These are phyloP conservation scores for Durio zibethinus DNA, from an alignment of 345 rosid species.

Conservation along the genomic window DNA sequence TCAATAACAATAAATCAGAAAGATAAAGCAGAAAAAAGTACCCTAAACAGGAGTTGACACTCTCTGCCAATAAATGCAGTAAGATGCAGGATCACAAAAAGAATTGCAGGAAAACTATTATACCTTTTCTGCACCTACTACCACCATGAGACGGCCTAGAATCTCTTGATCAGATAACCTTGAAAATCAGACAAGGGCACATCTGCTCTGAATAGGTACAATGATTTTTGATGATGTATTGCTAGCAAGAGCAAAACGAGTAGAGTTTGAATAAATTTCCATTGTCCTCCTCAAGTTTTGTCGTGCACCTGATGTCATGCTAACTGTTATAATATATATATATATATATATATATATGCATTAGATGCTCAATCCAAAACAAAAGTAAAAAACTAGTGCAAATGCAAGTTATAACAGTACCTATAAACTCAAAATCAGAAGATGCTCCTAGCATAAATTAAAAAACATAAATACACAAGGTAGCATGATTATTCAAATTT, in stretches of 20 bases:
- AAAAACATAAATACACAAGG: background rate
- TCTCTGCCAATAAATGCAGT: background rate
- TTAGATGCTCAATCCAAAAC: background rate
- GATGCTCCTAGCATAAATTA: background rate
- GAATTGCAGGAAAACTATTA: background rate
- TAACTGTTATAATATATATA: slow-evolving; percentile 27
- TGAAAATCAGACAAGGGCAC: slow-evolving; percentile 92
- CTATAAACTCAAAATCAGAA: background rate
- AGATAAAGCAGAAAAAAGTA: background rate
- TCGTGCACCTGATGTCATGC: slow-evolving; percentile 99
- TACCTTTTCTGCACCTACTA: slow-evolving; percentile 83
- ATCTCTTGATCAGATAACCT: slow-evolving; percentile 91
- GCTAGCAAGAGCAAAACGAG: slow-evolving; percentile 98
- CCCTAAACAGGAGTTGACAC: background rate
- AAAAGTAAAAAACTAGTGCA: background rate
- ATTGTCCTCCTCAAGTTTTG: slow-evolving; percentile 96
- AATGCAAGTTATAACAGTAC: background rate
- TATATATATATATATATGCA: background rate
- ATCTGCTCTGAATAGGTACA: slow-evolving; percentile 98
- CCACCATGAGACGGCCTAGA: slow-evolving; percentile 89
- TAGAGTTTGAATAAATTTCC: slow-evolving; percentile 91
- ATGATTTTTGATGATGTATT: slow-evolving; percentile 82
- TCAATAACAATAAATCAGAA: background rate
- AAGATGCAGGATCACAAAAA: background rate
- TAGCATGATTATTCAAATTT: background rate